Evolutionary conservation across 2,329 filamentous ascomycete species (phyloP), one percentile per base, ranked within the genome.

Genomic region (Rachicladosporium sp.): DNA sequence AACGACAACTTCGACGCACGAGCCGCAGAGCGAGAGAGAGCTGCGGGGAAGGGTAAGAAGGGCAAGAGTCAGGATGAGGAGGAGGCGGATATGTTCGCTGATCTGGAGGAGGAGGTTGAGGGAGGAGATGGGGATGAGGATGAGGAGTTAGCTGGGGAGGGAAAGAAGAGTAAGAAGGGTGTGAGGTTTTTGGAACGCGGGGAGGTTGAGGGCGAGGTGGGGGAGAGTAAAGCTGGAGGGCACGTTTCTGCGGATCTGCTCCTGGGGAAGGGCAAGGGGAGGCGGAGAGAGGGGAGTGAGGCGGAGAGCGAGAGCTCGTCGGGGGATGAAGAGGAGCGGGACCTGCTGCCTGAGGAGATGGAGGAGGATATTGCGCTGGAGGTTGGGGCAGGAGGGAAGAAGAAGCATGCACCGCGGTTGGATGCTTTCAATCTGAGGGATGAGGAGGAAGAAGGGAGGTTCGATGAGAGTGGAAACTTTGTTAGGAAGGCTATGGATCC

Each of bases 371-470:
- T 94, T 10, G 91, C 95, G 50, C 81, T 88, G 40, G 91, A 98
- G 59, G 70, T 98, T 4, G 91, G 91, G 2, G 80, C 85, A 1
- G 91, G 91, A 10, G 82, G 83, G 2, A 81, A 93, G 51, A 96
- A 95, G 66, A 83, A 79, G 52, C 86, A 95, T 60, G 91, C 91
- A 2, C 91, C 91, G 2, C 85, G 91, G 58, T 73, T 98, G 4
- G 91, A 96, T 60, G 89, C 89, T 2, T 98, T 98, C 71, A 96
- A 98, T 56, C 83, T 98, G 71, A 78, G 76, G 43, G 68, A 75
- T 9, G 91, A 98, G 61, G 80, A 93, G 59, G 87, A 96, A 54
- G 89, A 96, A 50, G 91, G 91, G 1, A 73, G 78, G 8, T 98
- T 95, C 53, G 91, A 98, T 57, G 82, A 91, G 50, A 68, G 79